These are phyloP conservation scores for Chloropicon primus DNA, from an alignment of 139 green algal genomes.

Conservation along the genomic window DNA sequence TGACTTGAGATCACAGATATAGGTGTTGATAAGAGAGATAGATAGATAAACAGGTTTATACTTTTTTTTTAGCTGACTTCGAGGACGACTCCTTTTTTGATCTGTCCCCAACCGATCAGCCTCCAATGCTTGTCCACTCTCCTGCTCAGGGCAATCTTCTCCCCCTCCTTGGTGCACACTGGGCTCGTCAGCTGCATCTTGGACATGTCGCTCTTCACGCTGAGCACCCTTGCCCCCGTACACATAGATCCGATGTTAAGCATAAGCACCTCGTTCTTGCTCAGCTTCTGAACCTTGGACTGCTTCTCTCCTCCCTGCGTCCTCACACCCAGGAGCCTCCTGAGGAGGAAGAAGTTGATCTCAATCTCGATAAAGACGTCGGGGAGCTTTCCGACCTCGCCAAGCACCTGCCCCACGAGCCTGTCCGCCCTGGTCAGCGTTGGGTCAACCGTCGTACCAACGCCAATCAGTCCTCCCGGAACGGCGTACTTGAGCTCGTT, in stretches of 20 bases:
- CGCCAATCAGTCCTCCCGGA: slow-evolving; percentile 93
- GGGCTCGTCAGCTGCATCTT: slow-evolving; percentile 96
- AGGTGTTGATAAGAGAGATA: too few species aligned
- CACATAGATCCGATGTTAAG: slow-evolving; percentile 99
- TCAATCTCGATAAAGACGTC: slow-evolving; percentile 97
- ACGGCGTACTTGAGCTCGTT: slow-evolving; percentile 95
- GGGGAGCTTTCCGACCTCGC: slow-evolving; percentile 81
- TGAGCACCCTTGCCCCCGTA: slow-evolving; percentile 87
- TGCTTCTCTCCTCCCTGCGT: slow-evolving; percentile 45
- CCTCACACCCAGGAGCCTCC: slow-evolving; percentile 85
- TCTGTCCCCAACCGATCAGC: slow-evolving; percentile 94
- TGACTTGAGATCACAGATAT: too few species aligned
- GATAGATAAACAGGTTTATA: too few species aligned
- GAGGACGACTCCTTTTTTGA: slow-evolving; percentile 57
- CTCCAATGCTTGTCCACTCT: slow-evolving; percentile 98
- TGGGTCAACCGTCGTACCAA: slow-evolving; percentile 96
- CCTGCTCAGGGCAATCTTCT: slow-evolving; percentile 93
- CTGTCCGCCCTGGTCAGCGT: slow-evolving; percentile 92
- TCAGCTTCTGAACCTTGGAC: slow-evolving; percentile 55
- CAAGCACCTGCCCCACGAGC: slow-evolving; percentile 88
- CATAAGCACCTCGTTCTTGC: slow-evolving; percentile 98
- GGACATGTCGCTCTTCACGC: slow-evolving; percentile 92
- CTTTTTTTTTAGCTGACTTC: not conserved
- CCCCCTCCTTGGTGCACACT: slow-evolving; percentile 94
- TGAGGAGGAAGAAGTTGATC: slow-evolving; percentile 94